Conservation (phyloP, 2,329 filamentous ascomycete genomes). For the Bipolaris sorokiniana region DNA sequence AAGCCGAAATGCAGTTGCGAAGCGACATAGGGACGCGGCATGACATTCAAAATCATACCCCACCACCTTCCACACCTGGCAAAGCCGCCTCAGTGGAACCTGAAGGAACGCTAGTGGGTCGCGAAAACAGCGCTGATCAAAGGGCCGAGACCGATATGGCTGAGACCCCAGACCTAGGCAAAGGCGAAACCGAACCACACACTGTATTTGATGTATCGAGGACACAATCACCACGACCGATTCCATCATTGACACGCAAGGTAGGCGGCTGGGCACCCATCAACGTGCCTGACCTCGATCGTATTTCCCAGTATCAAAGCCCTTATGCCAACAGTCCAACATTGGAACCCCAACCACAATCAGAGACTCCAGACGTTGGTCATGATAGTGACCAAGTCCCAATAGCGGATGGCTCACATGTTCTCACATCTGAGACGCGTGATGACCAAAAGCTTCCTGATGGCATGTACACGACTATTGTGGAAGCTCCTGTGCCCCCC, state of each 20-base stretch:
- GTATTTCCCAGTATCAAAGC: slow-evolving; percentile 22
- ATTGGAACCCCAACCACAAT: neutral
- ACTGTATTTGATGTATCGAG: neutral
- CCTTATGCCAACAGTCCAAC: slow-evolving; percentile 21
- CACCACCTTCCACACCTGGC: neutral
- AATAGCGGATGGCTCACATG: neutral
- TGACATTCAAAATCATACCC: neutral
- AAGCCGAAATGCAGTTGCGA: neutral
- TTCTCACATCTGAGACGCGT: neutral
- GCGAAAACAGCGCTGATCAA: neutral
- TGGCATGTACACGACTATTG: slow-evolving; percentile 4
- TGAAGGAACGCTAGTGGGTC: neutral
- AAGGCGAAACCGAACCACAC: neutral
- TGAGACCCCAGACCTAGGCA: neutral
- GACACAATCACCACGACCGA: neutral
- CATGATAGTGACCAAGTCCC: neutral
- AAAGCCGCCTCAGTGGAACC: neutral
- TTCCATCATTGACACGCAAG: slow-evolving; percentile 1
- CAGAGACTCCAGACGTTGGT: neutral
- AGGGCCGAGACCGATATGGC: neutral
- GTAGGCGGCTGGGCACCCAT: slow-evolving; percentile 27
- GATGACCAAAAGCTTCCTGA: neutral
- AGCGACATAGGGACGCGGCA: neutral
- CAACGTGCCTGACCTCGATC: slow-evolving; percentile 16
- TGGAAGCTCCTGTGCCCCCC: slow-evolving; percentile 11